These are phyloP conservation scores for Moesziomyces sp. DNA, from an alignment of 1,284 basidiomycete species.

Conservation along the genomic window DNA sequence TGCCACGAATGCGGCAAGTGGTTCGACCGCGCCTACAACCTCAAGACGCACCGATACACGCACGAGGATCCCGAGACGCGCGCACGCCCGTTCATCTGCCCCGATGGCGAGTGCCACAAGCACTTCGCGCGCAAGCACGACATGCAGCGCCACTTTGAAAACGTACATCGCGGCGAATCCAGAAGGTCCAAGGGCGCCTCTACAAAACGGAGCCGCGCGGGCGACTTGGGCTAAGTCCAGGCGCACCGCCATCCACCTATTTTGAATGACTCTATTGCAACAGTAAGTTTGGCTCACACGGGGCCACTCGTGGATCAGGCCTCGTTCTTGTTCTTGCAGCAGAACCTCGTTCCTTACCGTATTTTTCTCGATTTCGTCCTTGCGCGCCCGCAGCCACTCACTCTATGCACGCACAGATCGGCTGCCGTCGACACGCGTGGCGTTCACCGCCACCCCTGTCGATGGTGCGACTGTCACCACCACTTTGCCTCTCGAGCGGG, in stretches of 20 bases:
- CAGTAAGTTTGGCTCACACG: constrained; percentile 31
- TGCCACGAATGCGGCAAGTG: constrained; percentile 54
- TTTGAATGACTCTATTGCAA: constrained; percentile 42
- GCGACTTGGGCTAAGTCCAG: constrained; percentile 38
- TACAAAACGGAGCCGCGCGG: constrained; percentile 28
- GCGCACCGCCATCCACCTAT: constrained; percentile 12
- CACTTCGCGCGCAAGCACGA: constrained; percentile 61
- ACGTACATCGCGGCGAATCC: constrained; percentile 51
- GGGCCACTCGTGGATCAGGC: not conserved
- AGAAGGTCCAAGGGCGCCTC: constrained; percentile 21
- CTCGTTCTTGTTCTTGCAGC: not conserved
- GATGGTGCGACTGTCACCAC: constrained; percentile 20
- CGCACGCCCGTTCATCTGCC: constrained; percentile 53
- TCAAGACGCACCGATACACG: constrained; percentile 56
- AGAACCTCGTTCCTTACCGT: constrained; percentile 26
- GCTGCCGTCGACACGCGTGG: constrained; percentile 29
- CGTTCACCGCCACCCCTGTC: constrained; percentile 29
- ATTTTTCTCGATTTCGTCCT: not conserved
- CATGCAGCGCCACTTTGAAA: constrained; percentile 55
- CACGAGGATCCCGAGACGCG: constrained; percentile 51
- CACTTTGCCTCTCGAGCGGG: constrained; percentile 26
- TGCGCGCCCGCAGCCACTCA: constrained; percentile 22
- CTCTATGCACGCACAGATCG: constrained; percentile 22
- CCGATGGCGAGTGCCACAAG: constrained; percentile 48
- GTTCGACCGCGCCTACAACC: constrained; percentile 61